phyloP scores from a whole-genome alignment of 441 rosid species.

The Lagerstroemia fauriei region DNA sequence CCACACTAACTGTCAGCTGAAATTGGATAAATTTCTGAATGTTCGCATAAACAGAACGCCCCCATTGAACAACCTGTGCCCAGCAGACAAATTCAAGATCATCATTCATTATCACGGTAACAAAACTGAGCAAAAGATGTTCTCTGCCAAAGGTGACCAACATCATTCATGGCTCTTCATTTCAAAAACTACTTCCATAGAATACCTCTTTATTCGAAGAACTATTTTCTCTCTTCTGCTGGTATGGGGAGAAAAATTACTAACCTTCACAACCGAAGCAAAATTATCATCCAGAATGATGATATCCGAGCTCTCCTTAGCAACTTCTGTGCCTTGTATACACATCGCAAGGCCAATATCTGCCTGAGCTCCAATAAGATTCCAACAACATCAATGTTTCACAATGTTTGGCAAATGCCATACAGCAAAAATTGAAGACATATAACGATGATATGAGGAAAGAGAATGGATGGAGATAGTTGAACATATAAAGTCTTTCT shows the following conservation, averaged over 20 bases:
- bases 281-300: constrained; percentile 92
- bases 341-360: constrained; percentile 98
- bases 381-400: not conserved
- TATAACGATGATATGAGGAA: not conserved
- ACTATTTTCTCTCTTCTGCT: not conserved
- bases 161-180: not conserved
- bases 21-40: constrained; percentile 98
- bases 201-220: not conserved
- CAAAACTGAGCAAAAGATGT: not conserved
- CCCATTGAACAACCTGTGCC: constrained; percentile 91
- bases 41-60: constrained; percentile 95
- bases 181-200: not conserved
- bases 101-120: not conserved
- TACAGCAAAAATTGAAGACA: not conserved
- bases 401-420: not conserved
- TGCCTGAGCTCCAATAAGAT: constrained; percentile 52
- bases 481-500: not conserved
- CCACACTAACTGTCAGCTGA: constrained; percentile 95
- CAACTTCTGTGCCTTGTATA: constrained; percentile 96
- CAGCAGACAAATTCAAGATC: not conserved
- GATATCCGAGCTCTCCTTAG: constrained; percentile 94
- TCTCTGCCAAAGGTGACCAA: not conserved
- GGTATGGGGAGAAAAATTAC: too few relatives aligned
- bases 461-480: not conserved
- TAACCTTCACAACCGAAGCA: constrained; percentile 63